Percentiles rank a stretch among this genome's conserved stretches.
phyloP scores from a whole-genome alignment of 495 filamentous ascomycete genomes.

The Neurospora sp. region DNA sequence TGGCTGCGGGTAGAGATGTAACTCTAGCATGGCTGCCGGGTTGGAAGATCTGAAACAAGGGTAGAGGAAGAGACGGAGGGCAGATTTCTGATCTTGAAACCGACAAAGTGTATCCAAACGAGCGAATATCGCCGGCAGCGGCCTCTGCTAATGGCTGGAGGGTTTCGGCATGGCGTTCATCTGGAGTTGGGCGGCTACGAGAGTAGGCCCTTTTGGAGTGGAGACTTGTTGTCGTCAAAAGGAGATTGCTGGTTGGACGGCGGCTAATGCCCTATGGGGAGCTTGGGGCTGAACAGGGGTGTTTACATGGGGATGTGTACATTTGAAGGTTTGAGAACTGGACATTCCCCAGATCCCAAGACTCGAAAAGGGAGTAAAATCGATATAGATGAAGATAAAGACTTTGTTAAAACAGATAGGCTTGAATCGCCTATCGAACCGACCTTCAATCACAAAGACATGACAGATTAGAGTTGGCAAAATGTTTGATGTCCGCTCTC shows the following conservation, averaged over 20 bases:
- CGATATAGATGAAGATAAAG: no score
- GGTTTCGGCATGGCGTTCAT: slow-evolving; percentile 39
- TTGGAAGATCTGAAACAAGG: slow-evolving; percentile 35
- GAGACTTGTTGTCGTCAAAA: slow-evolving; percentile 12
- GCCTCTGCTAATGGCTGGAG: slow-evolving; percentile 37
- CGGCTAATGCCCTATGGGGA: slow-evolving; percentile 26
- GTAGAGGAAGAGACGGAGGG: slow-evolving; percentile 17
- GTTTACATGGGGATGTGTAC: neutral
- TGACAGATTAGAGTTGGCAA: neutral
- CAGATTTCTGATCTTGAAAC: slow-evolving; percentile 35
- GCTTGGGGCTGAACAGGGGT: slow-evolving; percentile 2
- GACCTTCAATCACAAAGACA: neutral
- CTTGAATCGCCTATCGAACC: neutral
- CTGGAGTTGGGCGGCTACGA: slow-evolving; percentile 40
- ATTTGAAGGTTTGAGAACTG: neutral
- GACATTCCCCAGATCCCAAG: neutral
- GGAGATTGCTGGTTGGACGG: slow-evolving; percentile 21
- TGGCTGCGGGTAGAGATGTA: slow-evolving; percentile 7
- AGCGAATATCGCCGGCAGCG: slow-evolving; percentile 25
- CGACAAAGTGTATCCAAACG: slow-evolving; percentile 37
- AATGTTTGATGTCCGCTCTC: neutral
- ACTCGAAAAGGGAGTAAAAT: neutral
- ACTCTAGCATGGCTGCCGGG: slow-evolving; percentile 5
- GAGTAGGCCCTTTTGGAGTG: slow-evolving; percentile 15
- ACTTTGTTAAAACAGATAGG: no score